Evolutionary conservation across 805 yeast genomes (phyloP).

Genomic region (Wilhelminamyces savonicus): DNA sequence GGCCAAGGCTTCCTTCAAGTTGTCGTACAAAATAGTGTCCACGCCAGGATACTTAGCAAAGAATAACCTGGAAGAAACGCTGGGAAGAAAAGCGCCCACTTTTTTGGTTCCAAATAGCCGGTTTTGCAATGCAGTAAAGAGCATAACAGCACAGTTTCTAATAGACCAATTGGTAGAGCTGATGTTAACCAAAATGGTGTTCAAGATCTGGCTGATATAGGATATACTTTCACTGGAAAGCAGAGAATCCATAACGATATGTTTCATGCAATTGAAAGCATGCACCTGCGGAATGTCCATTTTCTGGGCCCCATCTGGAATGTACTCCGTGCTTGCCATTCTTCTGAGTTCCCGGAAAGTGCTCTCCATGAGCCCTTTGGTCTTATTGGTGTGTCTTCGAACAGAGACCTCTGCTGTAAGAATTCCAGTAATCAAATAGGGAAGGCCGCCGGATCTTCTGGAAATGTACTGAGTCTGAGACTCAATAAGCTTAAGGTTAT

Average conservation of each 20-base stretch:
- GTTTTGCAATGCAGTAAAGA: slow-evolving; percentile 78
- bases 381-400: slow-evolving; percentile 18
- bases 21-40: slow-evolving; percentile 40
- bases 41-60: slow-evolving; percentile 60
- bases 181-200: slow-evolving; percentile 57
- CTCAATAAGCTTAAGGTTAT: slow-evolving; percentile 47
- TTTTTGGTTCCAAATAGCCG: slow-evolving; percentile 65
- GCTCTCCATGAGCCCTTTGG: slow-evolving; percentile 27
- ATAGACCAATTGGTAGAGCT: slow-evolving; percentile 73
- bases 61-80: slow-evolving; percentile 56
- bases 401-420: slow-evolving; percentile 44
- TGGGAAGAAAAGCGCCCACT: slow-evolving; percentile 24
- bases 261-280: slow-evolving; percentile 80
- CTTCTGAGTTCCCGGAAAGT: slow-evolving; percentile 48
- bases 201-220: slow-evolving; percentile 45
- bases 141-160: slow-evolving; percentile 89
- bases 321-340: slow-evolving; percentile 50
- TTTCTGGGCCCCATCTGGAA: slow-evolving; percentile 38
- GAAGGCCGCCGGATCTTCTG: slow-evolving; percentile 90
- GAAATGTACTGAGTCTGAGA: slow-evolving; percentile 66
- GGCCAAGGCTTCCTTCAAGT: slow-evolving; percentile 27
- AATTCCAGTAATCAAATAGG: slow-evolving; percentile 69
- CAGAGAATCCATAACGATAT: slow-evolving; percentile 64
- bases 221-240: slow-evolving; percentile 48
- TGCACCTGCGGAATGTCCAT: slow-evolving; percentile 88